Base-by-base conservation (phyloP, 305 asterid genomes). In the Stenogyne calaminthoides region DNA sequence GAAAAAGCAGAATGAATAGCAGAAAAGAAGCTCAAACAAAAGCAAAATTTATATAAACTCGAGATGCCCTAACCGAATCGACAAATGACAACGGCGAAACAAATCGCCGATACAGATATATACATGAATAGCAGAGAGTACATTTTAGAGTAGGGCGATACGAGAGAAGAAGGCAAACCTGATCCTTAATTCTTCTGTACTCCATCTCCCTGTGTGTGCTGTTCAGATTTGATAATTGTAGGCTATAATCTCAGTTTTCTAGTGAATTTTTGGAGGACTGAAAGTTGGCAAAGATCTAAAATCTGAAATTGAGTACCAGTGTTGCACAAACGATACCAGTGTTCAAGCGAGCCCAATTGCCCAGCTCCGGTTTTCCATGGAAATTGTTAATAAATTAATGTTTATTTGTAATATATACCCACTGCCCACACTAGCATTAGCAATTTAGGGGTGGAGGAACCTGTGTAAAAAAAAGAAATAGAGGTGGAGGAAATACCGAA, bases 101-200 rank as follows among this genome's bases (percentile, higher is more conserved):
- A 44, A 74, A 29, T 58, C 25, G 51, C 36, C 25, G 60, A 60
- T 10, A 6, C 36, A 36, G 69, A 47, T 65, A 57, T 7, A 37
- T 5, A 36, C 52, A 59, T 9, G 3, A n/a, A 55, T 59, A 22
- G 56, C 56, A 56, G 22, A 59, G 22, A 68, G 64, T 61, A 34
- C 10, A 51, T 51, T 15, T 58, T 9, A 47, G 11, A 29, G 55
- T 15, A 56, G 59, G 55, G n/a, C n/a, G n/a, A 44, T 25, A 10
- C 56, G 14, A 61, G 57, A 61, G 69, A 51, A 40, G 52, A 64
- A 44, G 34, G 57, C 39, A 25, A 34, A 86, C 96, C 92, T 89
- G 92, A 78, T 91, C 96, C 76, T 86, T 91, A 65, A 86, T 81
- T 81, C 89, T 84, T 79, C 96, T 78, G 78, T 89, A 87, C 80